Conservation (phyloP, 257 asterid genomes). For the Fraxinus pennsylvanica region DNA sequence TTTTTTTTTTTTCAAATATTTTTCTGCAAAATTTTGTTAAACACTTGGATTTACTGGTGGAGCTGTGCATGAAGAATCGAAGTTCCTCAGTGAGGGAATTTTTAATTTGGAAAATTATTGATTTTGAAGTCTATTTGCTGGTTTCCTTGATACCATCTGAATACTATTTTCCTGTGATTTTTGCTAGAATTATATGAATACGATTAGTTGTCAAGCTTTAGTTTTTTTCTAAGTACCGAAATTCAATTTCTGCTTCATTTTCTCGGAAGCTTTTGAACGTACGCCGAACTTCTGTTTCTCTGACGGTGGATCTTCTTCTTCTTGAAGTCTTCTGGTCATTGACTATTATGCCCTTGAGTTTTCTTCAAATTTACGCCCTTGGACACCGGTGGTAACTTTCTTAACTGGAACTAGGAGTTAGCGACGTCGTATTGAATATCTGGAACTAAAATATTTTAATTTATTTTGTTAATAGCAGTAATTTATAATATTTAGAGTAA, state of each 20-base stretch:
- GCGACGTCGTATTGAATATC: neutral
- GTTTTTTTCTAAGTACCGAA: conserved; percentile 25
- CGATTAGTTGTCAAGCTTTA: conserved; percentile 10
- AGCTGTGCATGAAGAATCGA: neutral
- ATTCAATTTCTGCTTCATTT: conserved; percentile 22
- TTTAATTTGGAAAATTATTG: conserved; percentile 19
- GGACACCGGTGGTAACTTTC: neutral
- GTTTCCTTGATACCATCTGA: neutral
- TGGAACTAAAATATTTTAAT: neutral
- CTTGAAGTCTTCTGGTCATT: neutral
- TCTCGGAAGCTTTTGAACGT: conserved; percentile 19
- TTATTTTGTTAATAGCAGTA: neutral
- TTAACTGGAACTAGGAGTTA: neutral
- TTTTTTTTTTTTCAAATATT: neutral
- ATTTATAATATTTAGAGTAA: neutral
- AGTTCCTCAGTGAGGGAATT: conserved; percentile 9
- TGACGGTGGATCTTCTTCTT: conserved; percentile 12
- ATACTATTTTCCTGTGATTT: neutral
- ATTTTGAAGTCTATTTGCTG: conserved; percentile 3
- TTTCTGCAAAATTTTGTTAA: neutral
- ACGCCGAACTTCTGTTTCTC: conserved; percentile 28
- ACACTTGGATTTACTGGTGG: neutral
- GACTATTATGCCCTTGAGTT: conserved; percentile 1
- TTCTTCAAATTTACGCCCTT: neutral
- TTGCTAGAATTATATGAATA: neutral